These are phyloP conservation scores for Backusella westeae DNA, from an alignment of 192 early-diverging fungal genomes.

Conservation along the genomic window DNA sequence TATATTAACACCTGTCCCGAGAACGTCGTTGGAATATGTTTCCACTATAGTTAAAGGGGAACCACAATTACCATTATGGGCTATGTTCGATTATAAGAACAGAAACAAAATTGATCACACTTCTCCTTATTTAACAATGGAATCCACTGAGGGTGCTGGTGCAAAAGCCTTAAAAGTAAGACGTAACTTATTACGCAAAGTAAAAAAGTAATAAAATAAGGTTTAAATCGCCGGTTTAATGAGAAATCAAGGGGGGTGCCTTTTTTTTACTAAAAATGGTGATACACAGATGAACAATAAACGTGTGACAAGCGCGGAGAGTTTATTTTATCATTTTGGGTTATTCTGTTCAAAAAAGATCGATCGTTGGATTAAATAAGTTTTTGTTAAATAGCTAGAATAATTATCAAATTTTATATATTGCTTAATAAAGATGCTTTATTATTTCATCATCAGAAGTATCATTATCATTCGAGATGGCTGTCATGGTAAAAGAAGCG, in stretches of 20 bases:
- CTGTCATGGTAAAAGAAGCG: background rate
- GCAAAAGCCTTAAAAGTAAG: conserved; percentile 24
- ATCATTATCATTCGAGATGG: background rate
- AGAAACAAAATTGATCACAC: conserved; percentile 22
- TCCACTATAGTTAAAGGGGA: conserved; percentile 52
- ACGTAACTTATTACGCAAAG: conserved; percentile 31
- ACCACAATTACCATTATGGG: conserved; percentile 49
- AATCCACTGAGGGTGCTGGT: conserved; percentile 30
- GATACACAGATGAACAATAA: conserved; percentile 1
- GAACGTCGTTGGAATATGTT: conserved; percentile 16
- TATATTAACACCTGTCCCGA: conserved; percentile 53
- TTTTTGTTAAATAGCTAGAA: background rate
- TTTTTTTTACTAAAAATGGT: conserved; percentile 4
- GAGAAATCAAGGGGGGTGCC: background rate
- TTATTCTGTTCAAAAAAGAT: conserved; percentile 9
- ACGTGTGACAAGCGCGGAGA: conserved; percentile 5
- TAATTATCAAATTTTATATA: background rate
- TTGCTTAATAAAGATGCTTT: background rate
- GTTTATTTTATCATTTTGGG: background rate
- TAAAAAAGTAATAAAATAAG: background rate
- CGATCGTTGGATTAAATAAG: background rate
- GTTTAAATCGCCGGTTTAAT: conserved; percentile 4
- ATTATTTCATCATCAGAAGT: background rate
- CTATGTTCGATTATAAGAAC: conserved; percentile 40
- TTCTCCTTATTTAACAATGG: conserved; percentile 48